Conservation (phyloP, 495 filamentous ascomycete genomes). For the Neurospora africana region DNA sequence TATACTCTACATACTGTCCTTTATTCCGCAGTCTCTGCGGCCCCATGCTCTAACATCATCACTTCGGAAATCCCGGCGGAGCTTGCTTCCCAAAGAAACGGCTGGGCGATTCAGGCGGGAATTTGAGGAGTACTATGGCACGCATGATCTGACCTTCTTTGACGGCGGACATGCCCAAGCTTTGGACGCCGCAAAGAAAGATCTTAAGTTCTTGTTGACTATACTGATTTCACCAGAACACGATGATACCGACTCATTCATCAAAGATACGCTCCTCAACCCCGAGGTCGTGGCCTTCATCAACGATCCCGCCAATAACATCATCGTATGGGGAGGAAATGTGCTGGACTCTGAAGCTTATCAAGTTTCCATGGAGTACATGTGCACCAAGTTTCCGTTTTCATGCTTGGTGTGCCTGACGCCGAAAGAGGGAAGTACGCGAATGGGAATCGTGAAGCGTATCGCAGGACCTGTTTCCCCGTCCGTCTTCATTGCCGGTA, state of each 20-base stretch:
- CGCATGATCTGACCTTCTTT: constrained; percentile 56
- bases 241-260: constrained; percentile 79
- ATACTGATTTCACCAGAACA: constrained; percentile 84
- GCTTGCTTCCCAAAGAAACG: constrained; percentile 73
- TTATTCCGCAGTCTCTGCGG: constrained; percentile 31
- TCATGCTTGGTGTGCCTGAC: constrained; percentile 75
- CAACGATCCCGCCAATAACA: constrained; percentile 57
- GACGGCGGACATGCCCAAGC: constrained; percentile 86
- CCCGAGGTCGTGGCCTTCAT: constrained; percentile 63
- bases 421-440: constrained; percentile 62
- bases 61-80: constrained; percentile 51
- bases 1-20: constrained; percentile 64
- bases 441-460: constrained; percentile 78
- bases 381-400: constrained; percentile 85
- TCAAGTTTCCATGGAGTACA: constrained; percentile 72
- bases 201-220: constrained; percentile 82
- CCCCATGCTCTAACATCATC: constrained; percentile 53
- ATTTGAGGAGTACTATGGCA: constrained; percentile 87
- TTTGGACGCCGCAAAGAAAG: constrained; percentile 74
- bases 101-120: constrained; percentile 80
- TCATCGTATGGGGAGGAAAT: constrained; percentile 85
- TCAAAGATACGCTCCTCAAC: constrained; percentile 68
- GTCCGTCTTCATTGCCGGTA: constrained; percentile 54
- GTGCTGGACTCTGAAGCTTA: constrained; percentile 89
- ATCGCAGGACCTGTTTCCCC: constrained; percentile 59